These are phyloP conservation scores for Melaleuca alternifolia DNA, from an alignment of 345 rosid genomes.

Conservation along the genomic window DNA sequence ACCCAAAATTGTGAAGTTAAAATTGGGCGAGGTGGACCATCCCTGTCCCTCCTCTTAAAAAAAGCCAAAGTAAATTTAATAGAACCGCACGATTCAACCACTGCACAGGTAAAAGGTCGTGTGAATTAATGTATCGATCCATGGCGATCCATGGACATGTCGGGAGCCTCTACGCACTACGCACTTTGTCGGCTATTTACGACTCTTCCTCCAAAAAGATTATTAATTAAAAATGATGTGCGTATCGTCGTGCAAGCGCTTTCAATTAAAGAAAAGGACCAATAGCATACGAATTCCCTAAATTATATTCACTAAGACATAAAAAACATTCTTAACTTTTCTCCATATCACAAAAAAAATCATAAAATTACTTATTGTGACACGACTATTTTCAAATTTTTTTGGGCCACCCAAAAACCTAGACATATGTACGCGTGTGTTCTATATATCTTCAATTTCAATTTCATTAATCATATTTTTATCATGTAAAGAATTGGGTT, in stretches of 20 bases:
- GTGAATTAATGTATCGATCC: background rate
- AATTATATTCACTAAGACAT: no score
- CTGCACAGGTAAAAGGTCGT: background rate
- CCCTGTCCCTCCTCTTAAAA: background rate
- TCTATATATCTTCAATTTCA: no score
- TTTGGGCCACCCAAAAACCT: no score
- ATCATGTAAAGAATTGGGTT: no score
- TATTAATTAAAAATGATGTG: background rate
- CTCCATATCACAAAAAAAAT: no score
- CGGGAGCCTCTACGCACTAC: background rate
- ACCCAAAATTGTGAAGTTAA: background rate
- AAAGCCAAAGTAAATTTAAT: background rate
- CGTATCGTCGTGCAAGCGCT: background rate
- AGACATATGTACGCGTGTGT: no score
- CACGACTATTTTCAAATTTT: no score
- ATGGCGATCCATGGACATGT: background rate
- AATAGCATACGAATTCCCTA: no score
- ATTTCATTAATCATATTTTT: no score
- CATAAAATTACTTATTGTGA: no score
- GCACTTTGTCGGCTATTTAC: background rate
- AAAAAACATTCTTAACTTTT: no score
- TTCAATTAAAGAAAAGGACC: background rate
- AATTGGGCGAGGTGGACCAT: background rate
- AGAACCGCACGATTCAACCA: background rate
- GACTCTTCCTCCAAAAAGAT: background rate